Conservation (phyloP, 257 asterid species). For the Penstemon eatonii region DNA sequence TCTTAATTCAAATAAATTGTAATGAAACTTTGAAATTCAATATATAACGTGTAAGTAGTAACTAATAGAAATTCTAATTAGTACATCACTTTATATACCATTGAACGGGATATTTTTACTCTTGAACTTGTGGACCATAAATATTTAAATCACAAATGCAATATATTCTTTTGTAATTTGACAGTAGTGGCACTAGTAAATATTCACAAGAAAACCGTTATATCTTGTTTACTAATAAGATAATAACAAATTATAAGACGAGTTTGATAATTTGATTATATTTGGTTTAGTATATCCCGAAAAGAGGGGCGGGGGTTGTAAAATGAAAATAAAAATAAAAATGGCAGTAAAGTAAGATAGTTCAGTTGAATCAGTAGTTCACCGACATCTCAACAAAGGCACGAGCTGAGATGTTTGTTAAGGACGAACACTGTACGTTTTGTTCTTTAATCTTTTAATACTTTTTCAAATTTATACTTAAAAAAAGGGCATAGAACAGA, state of each 20-base stretch:
- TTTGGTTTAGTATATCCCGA: no score
- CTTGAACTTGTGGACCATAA: no score
- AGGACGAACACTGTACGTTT: neutral
- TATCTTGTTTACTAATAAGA: neutral
- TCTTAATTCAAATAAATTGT: no score
- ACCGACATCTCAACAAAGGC: constrained; percentile 27
- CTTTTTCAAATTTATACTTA: neutral
- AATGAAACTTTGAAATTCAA: no score
- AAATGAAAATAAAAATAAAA: neutral
- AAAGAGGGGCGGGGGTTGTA: neutral
- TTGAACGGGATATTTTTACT: no score
- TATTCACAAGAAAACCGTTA: neutral
- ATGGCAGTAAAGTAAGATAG: neutral
- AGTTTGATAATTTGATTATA: no score
- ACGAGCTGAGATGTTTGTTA: constrained; percentile 1
- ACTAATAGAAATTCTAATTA: no score
- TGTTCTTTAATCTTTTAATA: neutral
- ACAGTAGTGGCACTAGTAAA: neutral
- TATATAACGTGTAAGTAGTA: no score
- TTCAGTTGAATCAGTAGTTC: constrained; percentile 11
- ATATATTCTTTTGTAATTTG: no score
- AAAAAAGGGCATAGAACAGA: constrained; percentile 29
- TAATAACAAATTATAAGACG: neutral
- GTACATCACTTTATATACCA: no score
- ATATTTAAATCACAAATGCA: no score